Percentiles rank a stretch among this genome's conserved stretches.
Conservation (phyloP, 1,284 basidiomycete species). For the Rhodotorula sp. region DNA sequence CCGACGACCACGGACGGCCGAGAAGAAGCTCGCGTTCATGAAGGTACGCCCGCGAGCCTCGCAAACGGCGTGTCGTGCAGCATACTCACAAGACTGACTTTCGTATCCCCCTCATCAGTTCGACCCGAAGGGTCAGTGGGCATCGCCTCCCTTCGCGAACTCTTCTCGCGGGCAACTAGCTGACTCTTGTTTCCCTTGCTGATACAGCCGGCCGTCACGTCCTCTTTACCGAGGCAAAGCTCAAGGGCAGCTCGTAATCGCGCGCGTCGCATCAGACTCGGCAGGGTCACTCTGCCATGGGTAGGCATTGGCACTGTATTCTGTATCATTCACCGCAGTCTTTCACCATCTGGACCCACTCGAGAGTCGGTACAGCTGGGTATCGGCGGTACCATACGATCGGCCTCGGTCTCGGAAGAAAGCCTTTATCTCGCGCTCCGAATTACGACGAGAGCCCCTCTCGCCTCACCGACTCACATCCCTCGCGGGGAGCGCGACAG, state of each 20-base stretch:
- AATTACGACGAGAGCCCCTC: too few species aligned
- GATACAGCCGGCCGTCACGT: slow-evolving; percentile 36
- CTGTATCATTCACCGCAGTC: too few species aligned
- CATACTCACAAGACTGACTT: background rate
- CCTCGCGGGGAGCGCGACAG: background rate
- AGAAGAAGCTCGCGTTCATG: slow-evolving; percentile 42
- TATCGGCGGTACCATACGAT: too few species aligned
- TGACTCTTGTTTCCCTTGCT: background rate
- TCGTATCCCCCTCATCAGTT: slow-evolving; percentile 14
- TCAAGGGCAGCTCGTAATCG: slow-evolving; percentile 30
- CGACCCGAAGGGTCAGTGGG: slow-evolving; percentile 35
- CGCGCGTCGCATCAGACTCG: background rate
- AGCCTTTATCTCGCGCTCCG: too few species aligned
- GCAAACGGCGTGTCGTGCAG: too few species aligned
- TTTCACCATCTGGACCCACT: too few species aligned
- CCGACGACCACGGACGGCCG: slow-evolving; percentile 36
- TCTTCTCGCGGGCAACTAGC: background rate
- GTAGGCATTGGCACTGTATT: too few species aligned
- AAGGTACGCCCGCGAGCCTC: slow-evolving; percentile 20
- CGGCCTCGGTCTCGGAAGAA: too few species aligned
- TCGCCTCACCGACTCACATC: too few species aligned
- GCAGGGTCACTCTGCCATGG: too few species aligned
- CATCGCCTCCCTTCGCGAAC: too few species aligned
- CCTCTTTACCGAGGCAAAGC: slow-evolving; percentile 39
- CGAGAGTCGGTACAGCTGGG: too few species aligned